These are phyloP conservation scores for Crithidia sp. DNA, from an alignment of 208 protist genomes.

Conservation along the genomic window DNA sequence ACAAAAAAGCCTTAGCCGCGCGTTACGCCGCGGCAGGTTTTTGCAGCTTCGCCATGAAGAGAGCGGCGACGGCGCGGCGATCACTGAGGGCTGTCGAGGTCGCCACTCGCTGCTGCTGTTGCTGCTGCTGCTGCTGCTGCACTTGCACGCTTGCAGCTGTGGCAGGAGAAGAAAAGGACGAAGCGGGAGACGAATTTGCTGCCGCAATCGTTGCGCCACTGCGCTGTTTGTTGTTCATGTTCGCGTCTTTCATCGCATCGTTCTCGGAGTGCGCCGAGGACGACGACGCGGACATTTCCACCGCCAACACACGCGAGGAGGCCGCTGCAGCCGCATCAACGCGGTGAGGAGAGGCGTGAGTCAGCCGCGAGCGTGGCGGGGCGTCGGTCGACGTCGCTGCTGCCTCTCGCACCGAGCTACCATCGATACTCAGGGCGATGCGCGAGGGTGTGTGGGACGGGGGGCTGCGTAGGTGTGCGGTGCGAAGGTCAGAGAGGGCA, in stretches of 20 bases:
- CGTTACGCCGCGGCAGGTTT: neutral
- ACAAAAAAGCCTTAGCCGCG: too few relatives aligned
- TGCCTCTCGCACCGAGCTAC: neutral
- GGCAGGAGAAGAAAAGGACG: too few relatives aligned
- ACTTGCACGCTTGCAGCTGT: too few relatives aligned
- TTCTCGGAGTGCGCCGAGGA: conserved; percentile 17
- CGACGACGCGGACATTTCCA: conserved; percentile 30
- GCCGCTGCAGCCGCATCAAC: neutral
- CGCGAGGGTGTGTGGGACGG: conserved; percentile 4
- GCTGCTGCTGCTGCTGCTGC: neutral
- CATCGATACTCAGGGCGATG: conserved; percentile 1
- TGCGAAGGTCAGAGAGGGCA: neutral
- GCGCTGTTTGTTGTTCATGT: neutral
- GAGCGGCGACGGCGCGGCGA: conserved; percentile 27
- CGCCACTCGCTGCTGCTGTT: neutral
- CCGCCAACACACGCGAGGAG: conserved; percentile 14
- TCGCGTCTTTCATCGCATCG: neutral
- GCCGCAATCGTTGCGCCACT: too few relatives aligned
- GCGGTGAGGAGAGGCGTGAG: too few relatives aligned
- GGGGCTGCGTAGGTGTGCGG: neutral
- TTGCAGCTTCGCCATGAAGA: conserved; percentile 37
- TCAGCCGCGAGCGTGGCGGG: too few relatives aligned
- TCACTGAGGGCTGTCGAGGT: neutral
- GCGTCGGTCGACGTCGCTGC: neutral
- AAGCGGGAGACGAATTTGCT: too few relatives aligned